phyloP scores from a whole-genome alignment of 2,329 filamentous ascomycete genomes.

The Arthrobotrys iridis region DNA sequence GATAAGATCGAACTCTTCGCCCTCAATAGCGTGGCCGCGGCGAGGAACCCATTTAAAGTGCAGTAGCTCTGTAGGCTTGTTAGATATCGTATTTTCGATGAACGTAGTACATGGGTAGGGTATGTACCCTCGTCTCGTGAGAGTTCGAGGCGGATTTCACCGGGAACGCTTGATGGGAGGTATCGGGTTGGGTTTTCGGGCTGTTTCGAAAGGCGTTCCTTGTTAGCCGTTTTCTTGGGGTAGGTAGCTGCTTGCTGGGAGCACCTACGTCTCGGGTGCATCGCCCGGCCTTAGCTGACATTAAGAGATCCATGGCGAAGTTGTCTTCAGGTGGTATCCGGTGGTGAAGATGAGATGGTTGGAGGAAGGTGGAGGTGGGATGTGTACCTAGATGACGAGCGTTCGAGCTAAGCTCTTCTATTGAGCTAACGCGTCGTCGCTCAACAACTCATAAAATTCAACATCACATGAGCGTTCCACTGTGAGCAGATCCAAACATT shows the following conservation, averaged over 20 bases:
- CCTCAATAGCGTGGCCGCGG: constrained; percentile 65
- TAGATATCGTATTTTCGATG: background rate
- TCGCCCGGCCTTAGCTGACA: constrained; percentile 57
- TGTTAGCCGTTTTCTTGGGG: constrained; percentile 9
- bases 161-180: constrained; percentile 56
- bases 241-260: background rate
- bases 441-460: constrained; percentile 52
- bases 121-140: constrained; percentile 33
- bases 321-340: background rate
- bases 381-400: constrained; percentile 19
- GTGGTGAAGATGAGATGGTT: background rate
- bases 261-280: constrained; percentile 55
- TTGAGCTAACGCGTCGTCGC: constrained; percentile 23
- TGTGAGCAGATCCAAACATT: background rate
- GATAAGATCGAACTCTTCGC: constrained; percentile 85
- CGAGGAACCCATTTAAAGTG: constrained; percentile 98
- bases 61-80: constrained; percentile 73
- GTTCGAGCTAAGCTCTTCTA: constrained; percentile 15
- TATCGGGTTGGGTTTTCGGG: constrained; percentile 55
- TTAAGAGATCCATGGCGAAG: constrained; percentile 16
- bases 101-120: background rate
- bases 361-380: background rate
- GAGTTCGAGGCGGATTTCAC: constrained; percentile 55
- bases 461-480: background rate
- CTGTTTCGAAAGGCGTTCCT: constrained; percentile 4